phyloP scores from a whole-genome alignment of 805 yeast genomes.

The Lipomyces japonicus region DNA sequence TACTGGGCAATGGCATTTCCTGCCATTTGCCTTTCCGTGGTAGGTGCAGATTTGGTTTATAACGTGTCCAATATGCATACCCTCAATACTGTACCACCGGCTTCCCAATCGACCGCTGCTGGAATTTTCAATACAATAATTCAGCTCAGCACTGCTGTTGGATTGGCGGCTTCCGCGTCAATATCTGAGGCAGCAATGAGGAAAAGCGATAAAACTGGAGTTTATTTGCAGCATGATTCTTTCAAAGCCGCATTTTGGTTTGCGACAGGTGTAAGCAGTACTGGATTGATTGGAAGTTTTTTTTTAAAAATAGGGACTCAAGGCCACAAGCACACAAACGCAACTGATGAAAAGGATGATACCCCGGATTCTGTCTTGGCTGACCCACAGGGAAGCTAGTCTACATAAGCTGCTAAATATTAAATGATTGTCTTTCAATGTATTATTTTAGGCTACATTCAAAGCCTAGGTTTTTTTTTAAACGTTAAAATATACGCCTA shows the following conservation, averaged over 20 bases:
- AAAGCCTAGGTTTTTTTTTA: no score
- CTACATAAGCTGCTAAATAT: no score
- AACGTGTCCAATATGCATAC: slow-evolving; percentile 46
- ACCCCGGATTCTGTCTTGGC: no score
- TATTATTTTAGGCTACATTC: no score
- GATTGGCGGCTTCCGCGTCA: slow-evolving; percentile 41
- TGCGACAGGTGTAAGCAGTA: slow-evolving; percentile 38
- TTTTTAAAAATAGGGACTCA: slow-evolving; percentile 40
- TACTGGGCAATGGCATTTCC: slow-evolving; percentile 50
- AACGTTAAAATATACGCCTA: no score
- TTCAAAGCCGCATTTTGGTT: slow-evolving; percentile 19
- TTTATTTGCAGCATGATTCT: slow-evolving; percentile 6
- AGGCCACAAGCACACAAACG: slow-evolving; percentile 3
- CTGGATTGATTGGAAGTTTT: slow-evolving; percentile 32
- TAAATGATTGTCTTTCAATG: no score
- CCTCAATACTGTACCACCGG: slow-evolving; percentile 42
- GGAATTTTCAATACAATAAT: slow-evolving; percentile 47
- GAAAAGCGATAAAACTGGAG: neutral
- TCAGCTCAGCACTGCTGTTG: slow-evolving; percentile 44
- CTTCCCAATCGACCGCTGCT: slow-evolving; percentile 46
- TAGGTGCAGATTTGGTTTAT: slow-evolving; percentile 49
- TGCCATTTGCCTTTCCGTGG: slow-evolving; percentile 41
- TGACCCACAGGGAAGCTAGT: no score
- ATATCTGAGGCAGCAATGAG: slow-evolving; percentile 37
- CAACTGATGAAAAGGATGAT: neutral